Evolutionary conservation across 139 green algal species (phyloP), one percentile per base, ranked within the genome.

Genomic region (Chlamydomonas incerta): DNA sequence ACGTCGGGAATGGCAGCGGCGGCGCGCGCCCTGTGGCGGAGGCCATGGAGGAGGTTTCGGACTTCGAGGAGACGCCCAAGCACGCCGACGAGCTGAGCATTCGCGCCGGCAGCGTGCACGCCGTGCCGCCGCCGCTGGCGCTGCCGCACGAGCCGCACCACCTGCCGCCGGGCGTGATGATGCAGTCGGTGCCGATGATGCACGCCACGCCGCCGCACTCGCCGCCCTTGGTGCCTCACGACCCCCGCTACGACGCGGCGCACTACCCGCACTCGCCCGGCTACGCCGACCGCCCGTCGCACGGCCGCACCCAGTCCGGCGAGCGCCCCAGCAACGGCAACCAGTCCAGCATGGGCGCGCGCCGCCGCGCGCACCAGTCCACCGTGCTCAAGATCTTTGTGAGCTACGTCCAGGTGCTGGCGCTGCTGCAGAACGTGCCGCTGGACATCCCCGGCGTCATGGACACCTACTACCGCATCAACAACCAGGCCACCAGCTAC

Each of bases 401-500:
- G n/a, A 72, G 58, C 58, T 82, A 82, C 58, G 2, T 74, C 18
- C 74, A 82, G 74, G 74, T 82, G 58, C 37, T 82, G 58, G 74
- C 74, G 57, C 74, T 82, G 74, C 58, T 82, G 58, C 74, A 72
- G 37, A 82, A 72, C 37, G 58, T 82, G 35, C 74, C 74, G 35
- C 74, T 82, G 23, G 34, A 82, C 23, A 82, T 82, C 58, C 74
- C 74, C 8, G 35, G 58, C 35, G 74, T 82, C 1, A 34, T 82
- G 33, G 74, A 82, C 34, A 35, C 71, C 8, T 82, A 82, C 58
- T 82, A 82, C 58, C 74, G 74, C 33, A 72, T 82, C 35, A 82
- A 82, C 74, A 82, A 72, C 58, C 74, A 82, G 58, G 74, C 58
- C 23, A 82, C 68, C 74, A 82, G 74, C 74, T 82, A 72, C 74